Evolutionary conservation across 306 rosid genomes (phyloP).

Genomic region (Mimosa pudica): DNA sequence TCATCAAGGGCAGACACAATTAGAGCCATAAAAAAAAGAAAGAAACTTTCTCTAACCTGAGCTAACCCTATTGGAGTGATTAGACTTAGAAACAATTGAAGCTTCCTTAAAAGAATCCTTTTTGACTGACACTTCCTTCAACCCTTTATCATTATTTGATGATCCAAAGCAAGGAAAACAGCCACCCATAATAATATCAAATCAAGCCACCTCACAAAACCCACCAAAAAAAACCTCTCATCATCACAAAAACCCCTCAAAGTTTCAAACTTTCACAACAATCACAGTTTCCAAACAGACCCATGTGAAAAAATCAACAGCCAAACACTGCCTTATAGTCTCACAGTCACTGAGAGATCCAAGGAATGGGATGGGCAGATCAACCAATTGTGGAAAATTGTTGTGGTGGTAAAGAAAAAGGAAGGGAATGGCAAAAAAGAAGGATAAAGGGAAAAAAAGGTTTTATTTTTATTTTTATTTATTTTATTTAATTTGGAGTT

Average conservation of each 20-base stretch:
- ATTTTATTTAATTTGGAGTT: not conserved
- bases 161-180: slow-evolving; percentile 80
- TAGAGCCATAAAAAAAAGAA: slow-evolving; percentile 28
- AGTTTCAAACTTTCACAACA: not conserved
- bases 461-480: not conserved
- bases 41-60: slow-evolving; percentile 47
- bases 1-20: slow-evolving; percentile 29
- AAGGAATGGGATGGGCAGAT: slow-evolving; percentile 65
- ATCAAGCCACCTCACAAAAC: slow-evolving; percentile 45
- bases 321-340: slow-evolving; percentile 35
- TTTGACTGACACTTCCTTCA: slow-evolving; percentile 46
- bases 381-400: slow-evolving; percentile 78
- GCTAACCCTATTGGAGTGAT: slow-evolving; percentile 48
- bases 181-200: slow-evolving; percentile 68
- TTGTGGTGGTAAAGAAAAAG: slow-evolving; percentile 52
- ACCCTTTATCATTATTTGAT: slow-evolving; percentile 52
- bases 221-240: slow-evolving; percentile 36
- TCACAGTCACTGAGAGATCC: slow-evolving; percentile 15
- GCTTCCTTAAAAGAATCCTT: slow-evolving; percentile 64
- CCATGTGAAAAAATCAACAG: slow-evolving; percentile 46
- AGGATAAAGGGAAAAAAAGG: not conserved
- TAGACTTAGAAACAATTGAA: slow-evolving; percentile 56
- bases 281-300: slow-evolving; percentile 34
- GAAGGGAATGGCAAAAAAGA: slow-evolving; percentile 5
- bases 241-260: slow-evolving; percentile 22